Evolutionary conservation across 352 stramenopile genomes (phyloP), one percentile per base, ranked within the genome.

Genomic region (Peronospora belbahrii): DNA sequence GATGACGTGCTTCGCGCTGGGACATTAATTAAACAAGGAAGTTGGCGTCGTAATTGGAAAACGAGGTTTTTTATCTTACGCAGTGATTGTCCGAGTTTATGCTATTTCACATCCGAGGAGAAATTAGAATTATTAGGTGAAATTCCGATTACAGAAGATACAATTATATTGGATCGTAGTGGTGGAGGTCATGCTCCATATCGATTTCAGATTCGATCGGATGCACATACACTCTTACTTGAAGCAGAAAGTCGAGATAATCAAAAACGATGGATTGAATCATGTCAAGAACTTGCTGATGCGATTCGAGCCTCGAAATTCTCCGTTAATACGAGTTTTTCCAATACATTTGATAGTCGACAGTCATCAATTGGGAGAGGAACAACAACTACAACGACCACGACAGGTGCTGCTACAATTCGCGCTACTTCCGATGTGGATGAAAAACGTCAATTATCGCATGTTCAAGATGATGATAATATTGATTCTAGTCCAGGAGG

Each of bases 41-140:
- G 78, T 11, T 92, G 81, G 81, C 67, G 81, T 4, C 78, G 79
- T 51, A 92, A 92, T 61, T 92, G 81, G 81, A 92, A 92, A 56
- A 77, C 62, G 48, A 65, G 81, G 5, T 92, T 88, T 48, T 92
- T 89, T 45, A 82, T 92, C 31, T 32, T 92, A 32, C 75, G 81
- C 3, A 72, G 66, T 24, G 77, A 92, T 45, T 76, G 67, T 14
- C 81, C 81, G 35, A 80, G 71, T 40, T 59, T 92, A 22, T 81
- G 73, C 48, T 92, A 92, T 59, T 92, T 83, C 59, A 81, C 77
- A 25, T 88, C 78, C 5, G 78, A 92, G 45, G 74, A 89, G 27
- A 89, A 88, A 38, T 67, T 89, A 28, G 74, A 89, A 59, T 48
- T 92, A 17, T 48, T 92, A 23, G 81, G 81, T 7, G 56, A 78